Conservation (phyloP, 208 protist genomes). For the Leishmania amazonensis region DNA sequence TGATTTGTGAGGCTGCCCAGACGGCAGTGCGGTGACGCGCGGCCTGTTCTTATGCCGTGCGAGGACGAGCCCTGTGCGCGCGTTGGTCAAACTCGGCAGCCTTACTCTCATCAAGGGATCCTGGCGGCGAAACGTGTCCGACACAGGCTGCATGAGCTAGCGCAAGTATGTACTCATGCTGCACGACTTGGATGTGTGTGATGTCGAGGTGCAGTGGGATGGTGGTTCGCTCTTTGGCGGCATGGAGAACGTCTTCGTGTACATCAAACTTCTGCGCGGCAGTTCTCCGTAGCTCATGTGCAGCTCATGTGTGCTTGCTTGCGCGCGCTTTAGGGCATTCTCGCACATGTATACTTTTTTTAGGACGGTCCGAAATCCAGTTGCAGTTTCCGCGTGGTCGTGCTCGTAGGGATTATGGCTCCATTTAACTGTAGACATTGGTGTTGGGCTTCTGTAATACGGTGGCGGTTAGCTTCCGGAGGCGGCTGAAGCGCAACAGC, state of each 20-base stretch:
- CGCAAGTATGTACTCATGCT: constrained; percentile 59
- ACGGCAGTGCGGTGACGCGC: constrained; percentile 24
- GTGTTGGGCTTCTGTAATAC: neutral
- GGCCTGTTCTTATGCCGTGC: constrained; percentile 20
- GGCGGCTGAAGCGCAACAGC: neutral
- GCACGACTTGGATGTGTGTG: constrained; percentile 36
- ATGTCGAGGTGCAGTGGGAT: constrained; percentile 11
- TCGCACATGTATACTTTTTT: neutral
- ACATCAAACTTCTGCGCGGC: constrained; percentile 37
- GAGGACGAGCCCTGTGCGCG: constrained; percentile 10
- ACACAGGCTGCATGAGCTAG: constrained; percentile 5
- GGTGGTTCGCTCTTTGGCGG: constrained; percentile 9
- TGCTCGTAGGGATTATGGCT: neutral
- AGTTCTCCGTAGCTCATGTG: neutral
- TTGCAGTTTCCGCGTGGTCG: neutral
- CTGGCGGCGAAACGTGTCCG: constrained; percentile 25
- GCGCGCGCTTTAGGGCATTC: neutral
- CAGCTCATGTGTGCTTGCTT: neutral
- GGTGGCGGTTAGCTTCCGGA: neutral
- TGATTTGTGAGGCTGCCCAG: constrained; percentile 53
- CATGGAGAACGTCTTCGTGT: constrained; percentile 42
- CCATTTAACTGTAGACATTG: neutral
- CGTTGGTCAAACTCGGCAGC: constrained; percentile 39
- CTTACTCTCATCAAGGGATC: constrained; percentile 37
- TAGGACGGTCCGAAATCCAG: neutral